phyloP scores from a whole-genome alignment of 2,329 filamentous ascomycete genomes.

The Aspergillus aculeatus region DNA sequence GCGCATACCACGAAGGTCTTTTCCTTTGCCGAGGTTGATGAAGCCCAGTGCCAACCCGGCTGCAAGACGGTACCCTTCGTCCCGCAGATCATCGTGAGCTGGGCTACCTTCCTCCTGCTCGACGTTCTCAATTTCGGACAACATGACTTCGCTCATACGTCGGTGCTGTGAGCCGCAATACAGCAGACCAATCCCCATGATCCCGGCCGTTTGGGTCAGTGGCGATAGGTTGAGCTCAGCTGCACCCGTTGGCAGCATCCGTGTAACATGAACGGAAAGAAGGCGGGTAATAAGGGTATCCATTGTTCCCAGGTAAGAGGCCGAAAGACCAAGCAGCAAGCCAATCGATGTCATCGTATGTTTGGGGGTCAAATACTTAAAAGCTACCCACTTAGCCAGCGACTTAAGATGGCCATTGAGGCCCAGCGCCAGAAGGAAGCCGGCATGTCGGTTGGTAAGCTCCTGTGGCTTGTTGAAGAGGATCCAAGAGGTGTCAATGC shows the following conservation, averaged over 20 bases:
- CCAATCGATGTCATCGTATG: constrained; percentile 99
- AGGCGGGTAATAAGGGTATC: constrained; percentile 91
- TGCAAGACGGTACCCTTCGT: constrained; percentile 93
- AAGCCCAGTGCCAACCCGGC: constrained; percentile 90
- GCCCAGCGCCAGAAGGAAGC: constrained; percentile 85
- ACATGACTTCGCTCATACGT: constrained; percentile 98
- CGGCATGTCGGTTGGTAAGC: constrained; percentile 92
- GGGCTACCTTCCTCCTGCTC: constrained; percentile 71
- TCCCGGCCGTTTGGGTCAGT: constrained; percentile 88
- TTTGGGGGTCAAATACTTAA: constrained; percentile 98
- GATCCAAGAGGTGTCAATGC: constrained; percentile 98
- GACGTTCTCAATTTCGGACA: constrained; percentile 90
- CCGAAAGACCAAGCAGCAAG: constrained; percentile 84
- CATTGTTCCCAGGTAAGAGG: constrained; percentile 95
- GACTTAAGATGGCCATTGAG: constrained; percentile 92
- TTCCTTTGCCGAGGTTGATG: constrained; percentile 91
- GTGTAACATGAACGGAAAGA: constrained; percentile 90
- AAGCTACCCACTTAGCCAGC: constrained; percentile 96
- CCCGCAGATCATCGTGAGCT: constrained; percentile 74
- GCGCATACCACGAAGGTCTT: constrained; percentile 80
- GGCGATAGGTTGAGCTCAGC: constrained; percentile 92
- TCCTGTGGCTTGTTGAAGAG: constrained; percentile 95
- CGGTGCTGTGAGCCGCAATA: constrained; percentile 96
- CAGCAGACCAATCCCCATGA: constrained; percentile 93
- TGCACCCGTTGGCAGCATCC: constrained; percentile 87